Percentiles rank a stretch among this genome's conserved stretches.
Conservation (phyloP, 257 asterid species). For the Solanum chilense region DNA sequence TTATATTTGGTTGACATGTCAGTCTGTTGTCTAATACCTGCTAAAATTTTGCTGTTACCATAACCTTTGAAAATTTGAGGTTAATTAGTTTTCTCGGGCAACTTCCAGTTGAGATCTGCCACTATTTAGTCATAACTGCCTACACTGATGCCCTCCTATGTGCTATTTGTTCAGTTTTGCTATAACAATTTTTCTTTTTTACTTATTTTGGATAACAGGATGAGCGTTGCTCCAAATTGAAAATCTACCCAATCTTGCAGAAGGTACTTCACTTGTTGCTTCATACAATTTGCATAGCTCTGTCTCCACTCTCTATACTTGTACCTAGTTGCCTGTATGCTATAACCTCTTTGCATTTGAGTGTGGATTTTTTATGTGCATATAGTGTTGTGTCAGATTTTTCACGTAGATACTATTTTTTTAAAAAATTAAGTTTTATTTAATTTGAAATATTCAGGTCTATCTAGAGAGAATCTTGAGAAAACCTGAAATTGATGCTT, state of each 20-base stretch:
- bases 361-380: not conserved
- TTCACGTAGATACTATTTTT: not conserved
- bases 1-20: not conserved
- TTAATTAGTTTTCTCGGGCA: not conserved
- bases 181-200: not conserved
- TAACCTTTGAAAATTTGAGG: not conserved
- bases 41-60: not conserved
- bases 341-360: not conserved
- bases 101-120: not conserved
- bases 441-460: conserved; percentile 44
- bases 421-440: not conserved
- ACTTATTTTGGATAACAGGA: conserved; percentile 40
- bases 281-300: not conserved
- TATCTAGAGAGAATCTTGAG: conserved; percentile 95
- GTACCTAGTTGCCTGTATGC: not conserved
- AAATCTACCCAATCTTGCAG: conserved; percentile 89
- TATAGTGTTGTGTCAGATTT: not conserved
- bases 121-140: not conserved
- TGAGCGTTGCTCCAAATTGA: conserved; percentile 94
- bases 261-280: conserved; percentile 49
- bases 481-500: conserved; percentile 94
- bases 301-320: not conserved
- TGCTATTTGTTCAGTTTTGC: not conserved
- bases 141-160: not conserved
- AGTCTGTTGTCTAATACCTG: not conserved